These are phyloP conservation scores for Barbatosphaeria neglecta DNA, from an alignment of 495 filamentous ascomycete species.

Conservation along the genomic window DNA sequence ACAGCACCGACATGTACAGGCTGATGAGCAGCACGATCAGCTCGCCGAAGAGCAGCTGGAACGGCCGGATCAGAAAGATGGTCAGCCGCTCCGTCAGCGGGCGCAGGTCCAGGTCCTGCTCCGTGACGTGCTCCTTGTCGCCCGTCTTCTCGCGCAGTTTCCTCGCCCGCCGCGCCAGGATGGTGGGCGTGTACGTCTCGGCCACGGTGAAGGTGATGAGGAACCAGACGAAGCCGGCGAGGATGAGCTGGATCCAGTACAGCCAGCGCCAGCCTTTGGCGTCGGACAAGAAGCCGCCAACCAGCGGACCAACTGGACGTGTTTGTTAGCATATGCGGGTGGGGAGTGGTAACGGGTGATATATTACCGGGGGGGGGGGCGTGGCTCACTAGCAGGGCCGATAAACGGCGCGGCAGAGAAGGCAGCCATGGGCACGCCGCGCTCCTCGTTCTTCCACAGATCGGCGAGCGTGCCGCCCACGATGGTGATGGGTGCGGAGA, in stretches of 20 bases:
- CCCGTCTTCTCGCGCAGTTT: slow-evolving; percentile 60
- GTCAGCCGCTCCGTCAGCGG: slow-evolving; percentile 49
- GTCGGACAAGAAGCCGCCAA: slow-evolving; percentile 63
- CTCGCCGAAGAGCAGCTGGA: slow-evolving; percentile 69
- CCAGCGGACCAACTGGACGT: slow-evolving; percentile 46
- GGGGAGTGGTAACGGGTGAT: no score
- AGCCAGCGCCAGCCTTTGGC: slow-evolving; percentile 70
- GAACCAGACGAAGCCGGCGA: slow-evolving; percentile 52
- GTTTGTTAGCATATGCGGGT: slow-evolving; percentile 3
- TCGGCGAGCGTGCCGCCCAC: slow-evolving; percentile 75
- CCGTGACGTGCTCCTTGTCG: slow-evolving; percentile 52
- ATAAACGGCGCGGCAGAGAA: slow-evolving; percentile 72
- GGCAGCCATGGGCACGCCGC: slow-evolving; percentile 77
- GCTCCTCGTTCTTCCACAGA: slow-evolving; percentile 69
- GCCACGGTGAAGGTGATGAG: slow-evolving; percentile 70
- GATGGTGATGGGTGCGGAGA: slow-evolving; percentile 73
- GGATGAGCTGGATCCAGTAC: slow-evolving; percentile 72
- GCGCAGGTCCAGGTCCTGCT: slow-evolving; percentile 59
- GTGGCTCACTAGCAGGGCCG: slow-evolving; percentile 49
- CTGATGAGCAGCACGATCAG: slow-evolving; percentile 69
- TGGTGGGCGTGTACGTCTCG: slow-evolving; percentile 66
- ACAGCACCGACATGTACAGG: slow-evolving; percentile 69
- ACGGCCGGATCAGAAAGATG: slow-evolving; percentile 61
- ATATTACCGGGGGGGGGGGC: neutral
- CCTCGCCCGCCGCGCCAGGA: slow-evolving; percentile 51